phyloP scores from a whole-genome alignment of 164 flowering plant genomes.

The Stephania yunnanensis region DNA sequence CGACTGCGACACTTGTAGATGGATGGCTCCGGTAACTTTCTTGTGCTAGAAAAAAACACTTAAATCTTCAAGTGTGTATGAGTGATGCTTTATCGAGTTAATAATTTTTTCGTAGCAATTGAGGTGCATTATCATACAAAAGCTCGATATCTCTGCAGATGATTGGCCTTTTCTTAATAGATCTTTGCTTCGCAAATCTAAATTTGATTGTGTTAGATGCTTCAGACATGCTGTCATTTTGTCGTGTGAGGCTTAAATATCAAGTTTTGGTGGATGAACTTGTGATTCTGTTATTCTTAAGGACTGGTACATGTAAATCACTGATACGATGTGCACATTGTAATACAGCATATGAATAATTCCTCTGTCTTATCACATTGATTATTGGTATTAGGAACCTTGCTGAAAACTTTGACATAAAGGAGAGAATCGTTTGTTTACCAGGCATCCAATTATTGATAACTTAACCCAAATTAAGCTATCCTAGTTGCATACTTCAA shows the following conservation, averaged over 20 bases:
- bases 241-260: background rate
- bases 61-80: background rate
- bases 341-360: no score
- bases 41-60: background rate
- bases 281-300: background rate
- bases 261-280: background rate
- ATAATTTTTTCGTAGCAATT: background rate
- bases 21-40: slow-evolving; percentile 58
- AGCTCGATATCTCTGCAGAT: background rate
- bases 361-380: background rate
- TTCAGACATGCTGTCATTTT: background rate
- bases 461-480: background rate
- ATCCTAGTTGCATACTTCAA: background rate
- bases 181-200: background rate
- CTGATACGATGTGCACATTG: no score
- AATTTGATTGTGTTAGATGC: background rate
- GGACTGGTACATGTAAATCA: background rate
- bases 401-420: no score
- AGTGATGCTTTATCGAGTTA: background rate
- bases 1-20: slow-evolving; percentile 60
- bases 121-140: background rate
- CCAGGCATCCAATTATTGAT: no score
- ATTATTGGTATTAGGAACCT: no score
- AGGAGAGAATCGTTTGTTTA: no score
- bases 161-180: background rate